These are phyloP conservation scores for Ochromonadaceae sp. DNA, from an alignment of 352 stramenopile genomes.

Conservation along the genomic window DNA sequence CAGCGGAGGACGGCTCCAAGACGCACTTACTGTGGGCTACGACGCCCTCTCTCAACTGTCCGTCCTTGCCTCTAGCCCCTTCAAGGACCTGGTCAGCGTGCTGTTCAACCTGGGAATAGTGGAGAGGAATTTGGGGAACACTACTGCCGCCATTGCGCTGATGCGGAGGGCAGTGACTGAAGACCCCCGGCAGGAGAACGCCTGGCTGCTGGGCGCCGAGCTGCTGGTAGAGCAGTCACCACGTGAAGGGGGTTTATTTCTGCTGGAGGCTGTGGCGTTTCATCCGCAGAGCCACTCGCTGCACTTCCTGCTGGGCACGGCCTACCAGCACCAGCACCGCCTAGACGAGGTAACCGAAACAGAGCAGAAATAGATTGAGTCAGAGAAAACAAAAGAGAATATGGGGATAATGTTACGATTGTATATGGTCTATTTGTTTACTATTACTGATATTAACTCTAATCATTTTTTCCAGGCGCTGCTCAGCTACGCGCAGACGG, in stretches of 20 bases:
- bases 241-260: neutral
- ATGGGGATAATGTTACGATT: no score
- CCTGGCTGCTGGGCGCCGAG: neutral
- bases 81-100: neutral
- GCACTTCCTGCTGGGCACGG: neutral
- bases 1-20: neutral
- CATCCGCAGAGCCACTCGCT: neutral
- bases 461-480: no score
- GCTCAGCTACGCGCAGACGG: neutral
- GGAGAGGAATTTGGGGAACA: neutral
- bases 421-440: no score
- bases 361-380: no score
- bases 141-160: neutral
- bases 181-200: no score
- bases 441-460: no score
- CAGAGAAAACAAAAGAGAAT: no score
- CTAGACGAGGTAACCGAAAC: no score
- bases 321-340: neutral
- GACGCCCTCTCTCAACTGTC: neutral
- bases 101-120: neutral
- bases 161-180: neutral
- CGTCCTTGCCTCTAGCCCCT: neutral
- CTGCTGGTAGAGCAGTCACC: neutral
- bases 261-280: neutral
- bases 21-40: neutral